These are phyloP conservation scores for Mortierella sp. DNA, from an alignment of 371 early-diverging fungal species.

Conservation along the genomic window DNA sequence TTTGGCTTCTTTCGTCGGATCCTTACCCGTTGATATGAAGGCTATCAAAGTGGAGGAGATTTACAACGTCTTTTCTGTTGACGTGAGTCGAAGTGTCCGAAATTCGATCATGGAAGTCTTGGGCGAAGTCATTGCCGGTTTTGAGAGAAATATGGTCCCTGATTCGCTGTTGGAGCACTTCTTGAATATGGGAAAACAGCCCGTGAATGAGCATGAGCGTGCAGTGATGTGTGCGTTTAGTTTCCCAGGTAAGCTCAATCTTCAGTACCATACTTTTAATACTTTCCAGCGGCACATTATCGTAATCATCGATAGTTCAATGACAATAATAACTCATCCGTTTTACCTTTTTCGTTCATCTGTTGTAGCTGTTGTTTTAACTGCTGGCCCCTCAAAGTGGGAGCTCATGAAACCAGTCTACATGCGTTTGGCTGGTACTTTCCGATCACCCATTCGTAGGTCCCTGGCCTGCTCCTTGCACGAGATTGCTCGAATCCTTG, in stretches of 20 bases:
- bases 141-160: slow-evolving; percentile 60
- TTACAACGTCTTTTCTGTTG: slow-evolving; percentile 63
- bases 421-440: slow-evolving; percentile 46
- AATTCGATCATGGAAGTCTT: slow-evolving; percentile 69
- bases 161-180: slow-evolving; percentile 60
- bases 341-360: not conserved
- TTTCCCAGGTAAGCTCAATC: slow-evolving; percentile 59
- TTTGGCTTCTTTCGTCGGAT: slow-evolving; percentile 62
- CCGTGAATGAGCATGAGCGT: slow-evolving; percentile 65
- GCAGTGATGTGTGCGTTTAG: slow-evolving; percentile 72
- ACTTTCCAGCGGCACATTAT: too few species aligned
- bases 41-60: slow-evolving; percentile 58
- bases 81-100: slow-evolving; percentile 71
- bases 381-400: slow-evolving; percentile 72
- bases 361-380: slow-evolving; percentile 63
- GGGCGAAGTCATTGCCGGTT: slow-evolving; percentile 70
- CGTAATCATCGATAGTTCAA: too few species aligned
- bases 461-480: slow-evolving; percentile 73
- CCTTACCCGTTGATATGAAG: slow-evolving; percentile 61
- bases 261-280: not conserved
- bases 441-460: slow-evolving; percentile 57
- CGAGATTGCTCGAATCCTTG: slow-evolving; percentile 69
- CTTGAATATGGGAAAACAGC: slow-evolving; percentile 47
- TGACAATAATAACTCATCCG: not conserved
- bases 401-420: slow-evolving; percentile 55